Percentiles rank a stretch among this genome's conserved stretches.
phyloP scores from a whole-genome alignment of 306 rosid species.

The Cyclanthera cordifolia region DNA sequence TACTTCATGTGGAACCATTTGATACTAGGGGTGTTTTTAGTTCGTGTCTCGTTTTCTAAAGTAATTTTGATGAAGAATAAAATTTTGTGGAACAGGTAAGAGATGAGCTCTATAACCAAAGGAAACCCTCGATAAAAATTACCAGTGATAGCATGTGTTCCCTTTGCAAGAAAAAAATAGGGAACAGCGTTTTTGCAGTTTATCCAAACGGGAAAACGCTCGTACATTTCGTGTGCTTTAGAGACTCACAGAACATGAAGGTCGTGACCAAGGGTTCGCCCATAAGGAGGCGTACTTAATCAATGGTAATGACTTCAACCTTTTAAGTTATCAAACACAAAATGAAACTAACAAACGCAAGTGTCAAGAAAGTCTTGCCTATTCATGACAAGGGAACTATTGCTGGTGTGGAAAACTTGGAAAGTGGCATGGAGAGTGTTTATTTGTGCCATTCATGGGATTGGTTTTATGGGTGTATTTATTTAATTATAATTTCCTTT shows the following conservation, averaged over 20 bases:
- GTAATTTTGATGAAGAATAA: neutral
- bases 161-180: slow-evolving; percentile 88
- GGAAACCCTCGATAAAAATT: slow-evolving; percentile 63
- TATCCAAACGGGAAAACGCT: slow-evolving; percentile 87
- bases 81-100: slow-evolving; percentile 45
- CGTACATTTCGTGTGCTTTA: slow-evolving; percentile 86
- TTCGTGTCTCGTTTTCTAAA: neutral
- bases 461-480: slow-evolving; percentile 9
- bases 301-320: neutral
- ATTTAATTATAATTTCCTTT: neutral
- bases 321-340: neutral
- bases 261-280: slow-evolving; percentile 59
- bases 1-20: neutral
- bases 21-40: neutral
- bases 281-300: slow-evolving; percentile 37
- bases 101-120: slow-evolving; percentile 66
- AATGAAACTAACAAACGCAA: neutral
- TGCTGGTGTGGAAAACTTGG: neutral
- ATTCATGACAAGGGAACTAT: neutral
- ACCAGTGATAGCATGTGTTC: slow-evolving; percentile 88
- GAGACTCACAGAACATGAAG: slow-evolving; percentile 89
- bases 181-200: slow-evolving; percentile 86
- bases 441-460: neutral
- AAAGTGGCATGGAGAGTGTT: neutral
- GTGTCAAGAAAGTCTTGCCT: neutral